A percentile compares a stretch with the other conserved stretches of the same genome.
phyloP scores from a whole-genome alignment of 345 rosid species.

The Ceriops zippeliana region DNA sequence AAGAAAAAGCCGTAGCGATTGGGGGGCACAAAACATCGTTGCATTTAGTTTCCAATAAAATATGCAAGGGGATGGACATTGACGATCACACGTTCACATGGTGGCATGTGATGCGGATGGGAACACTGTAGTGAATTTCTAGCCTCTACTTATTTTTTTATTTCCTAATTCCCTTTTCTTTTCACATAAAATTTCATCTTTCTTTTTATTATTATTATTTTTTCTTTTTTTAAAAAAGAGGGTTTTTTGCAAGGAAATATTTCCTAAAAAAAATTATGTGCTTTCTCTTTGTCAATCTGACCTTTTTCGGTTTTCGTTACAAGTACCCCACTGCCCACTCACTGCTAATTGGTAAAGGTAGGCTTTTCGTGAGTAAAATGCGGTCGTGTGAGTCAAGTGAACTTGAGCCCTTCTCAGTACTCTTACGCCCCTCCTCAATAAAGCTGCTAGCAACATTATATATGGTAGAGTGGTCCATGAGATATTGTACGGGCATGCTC shows the following conservation, averaged over 20 bases:
- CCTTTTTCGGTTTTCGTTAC: not conserved
- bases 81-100: constrained; percentile 26
- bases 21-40: constrained; percentile 54
- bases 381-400: constrained; percentile 21
- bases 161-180: no score
- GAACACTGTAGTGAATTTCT: constrained; percentile 13
- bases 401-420: constrained; percentile 9
- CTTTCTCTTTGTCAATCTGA: constrained; percentile 7
- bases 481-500: constrained; percentile 27
- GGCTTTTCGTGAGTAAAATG: constrained; percentile 20
- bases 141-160: not conserved
- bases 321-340: constrained; percentile 49
- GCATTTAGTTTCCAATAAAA: constrained; percentile 32
- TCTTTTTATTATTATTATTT: no score
- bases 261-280: no score
- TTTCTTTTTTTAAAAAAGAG: no score
- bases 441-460: constrained; percentile 42
- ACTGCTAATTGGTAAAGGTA: constrained; percentile 23
- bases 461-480: constrained; percentile 57
- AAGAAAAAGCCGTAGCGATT: constrained; percentile 14
- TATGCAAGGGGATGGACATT: constrained; percentile 23
- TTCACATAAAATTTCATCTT: no score
- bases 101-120: constrained; percentile 44
- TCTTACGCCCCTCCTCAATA: constrained; percentile 40
- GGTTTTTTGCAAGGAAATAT: no score